Percentiles rank a stretch among this genome's conserved stretches.
phyloP scores from a whole-genome alignment of 192 early-diverging fungal genomes.

The Backusella parvicylindrica region DNA sequence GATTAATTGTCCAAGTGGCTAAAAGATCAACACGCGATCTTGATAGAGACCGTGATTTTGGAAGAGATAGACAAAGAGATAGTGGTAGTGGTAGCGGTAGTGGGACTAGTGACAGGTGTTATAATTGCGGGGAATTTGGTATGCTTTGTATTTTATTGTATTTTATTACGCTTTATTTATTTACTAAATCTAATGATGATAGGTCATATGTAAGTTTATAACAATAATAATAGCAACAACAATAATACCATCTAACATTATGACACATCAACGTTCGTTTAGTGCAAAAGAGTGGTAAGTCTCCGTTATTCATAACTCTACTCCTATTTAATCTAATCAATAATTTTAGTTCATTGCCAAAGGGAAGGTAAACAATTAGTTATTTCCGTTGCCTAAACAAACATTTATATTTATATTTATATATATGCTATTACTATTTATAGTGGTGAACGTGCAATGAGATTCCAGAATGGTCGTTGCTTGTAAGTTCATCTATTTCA shows the following conservation, averaged over 20 bases:
- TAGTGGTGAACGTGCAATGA: slow-evolving; percentile 33
- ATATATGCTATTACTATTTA: not conserved
- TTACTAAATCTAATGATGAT: not conserved
- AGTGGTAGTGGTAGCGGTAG: slow-evolving; percentile 25
- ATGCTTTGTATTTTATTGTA: not conserved
- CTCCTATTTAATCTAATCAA: not conserved
- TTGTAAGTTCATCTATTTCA: slow-evolving; percentile 23
- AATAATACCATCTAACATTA: not conserved
- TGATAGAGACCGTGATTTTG: not conserved
- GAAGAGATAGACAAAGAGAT: not conserved
- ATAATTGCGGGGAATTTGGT: slow-evolving; percentile 35
- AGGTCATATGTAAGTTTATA: slow-evolving; percentile 25
- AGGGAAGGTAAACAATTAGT: slow-evolving; percentile 14
- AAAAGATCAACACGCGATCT: not conserved
- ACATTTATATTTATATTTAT: not conserved
- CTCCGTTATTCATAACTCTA: not conserved
- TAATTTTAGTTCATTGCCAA: not conserved
- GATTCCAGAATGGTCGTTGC: slow-evolving; percentile 28
- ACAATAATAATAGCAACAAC: not conserved
- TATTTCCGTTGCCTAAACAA: not conserved
- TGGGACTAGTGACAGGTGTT: slow-evolving; percentile 26
- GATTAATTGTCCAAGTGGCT: slow-evolving; percentile 19
- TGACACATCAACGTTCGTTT: not conserved
- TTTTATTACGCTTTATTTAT: not conserved
- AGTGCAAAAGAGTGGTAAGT: slow-evolving; percentile 34